phyloP scores from a whole-genome alignment of 225 moss, liverwort and hornwort species.

The Neckera pumila region DNA sequence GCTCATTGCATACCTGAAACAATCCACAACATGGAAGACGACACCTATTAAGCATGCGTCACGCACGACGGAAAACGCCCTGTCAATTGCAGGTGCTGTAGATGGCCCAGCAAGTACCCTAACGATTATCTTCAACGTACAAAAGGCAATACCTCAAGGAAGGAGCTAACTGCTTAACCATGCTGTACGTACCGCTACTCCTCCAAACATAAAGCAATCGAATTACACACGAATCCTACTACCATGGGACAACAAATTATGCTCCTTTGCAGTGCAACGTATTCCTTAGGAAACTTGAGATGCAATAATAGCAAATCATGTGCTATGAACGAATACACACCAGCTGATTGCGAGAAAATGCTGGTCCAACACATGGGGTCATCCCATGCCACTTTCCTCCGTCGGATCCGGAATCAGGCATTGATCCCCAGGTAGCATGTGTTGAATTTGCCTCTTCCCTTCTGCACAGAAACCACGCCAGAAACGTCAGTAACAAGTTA shows the following conservation, averaged over 20 bases:
- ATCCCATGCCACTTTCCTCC: slow-evolving; percentile 51
- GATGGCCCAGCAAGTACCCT: neutral
- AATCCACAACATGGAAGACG: neutral
- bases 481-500: neutral
- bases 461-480: slow-evolving; percentile 7
- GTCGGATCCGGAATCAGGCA: slow-evolving; percentile 21
- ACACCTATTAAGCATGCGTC: neutral
- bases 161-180: slow-evolving; percentile 52
- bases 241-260: neutral
- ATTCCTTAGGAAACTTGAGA: neutral
- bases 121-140: neutral
- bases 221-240: neutral
- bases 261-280: neutral
- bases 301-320: neutral
- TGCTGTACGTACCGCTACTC: slow-evolving; percentile 19
- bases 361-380: slow-evolving; percentile 45
- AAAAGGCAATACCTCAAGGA: slow-evolving; percentile 44
- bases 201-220: slow-evolving; percentile 7
- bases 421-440: slow-evolving; percentile 62
- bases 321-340: neutral
- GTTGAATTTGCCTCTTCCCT: slow-evolving; percentile 60
- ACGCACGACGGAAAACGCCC: neutral
- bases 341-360: slow-evolving; percentile 59
- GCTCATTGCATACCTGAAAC: slow-evolving; percentile 65
- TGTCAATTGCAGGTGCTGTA: neutral